Base-by-base conservation (phyloP, 345 rosid genomes). In the Tarenaya hassleriana region DNA sequence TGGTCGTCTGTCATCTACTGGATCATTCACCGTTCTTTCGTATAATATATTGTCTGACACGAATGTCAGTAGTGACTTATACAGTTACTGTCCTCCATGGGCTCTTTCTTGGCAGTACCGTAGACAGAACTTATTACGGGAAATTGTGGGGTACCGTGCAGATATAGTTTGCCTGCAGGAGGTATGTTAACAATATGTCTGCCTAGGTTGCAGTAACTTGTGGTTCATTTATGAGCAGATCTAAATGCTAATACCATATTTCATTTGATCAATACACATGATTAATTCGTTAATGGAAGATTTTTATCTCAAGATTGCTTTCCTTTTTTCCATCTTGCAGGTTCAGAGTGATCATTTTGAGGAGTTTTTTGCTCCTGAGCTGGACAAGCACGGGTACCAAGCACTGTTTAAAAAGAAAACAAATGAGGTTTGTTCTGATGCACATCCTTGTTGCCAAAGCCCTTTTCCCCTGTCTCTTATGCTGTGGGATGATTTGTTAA, bases 101-200 rank as follows among this genome's bases (percentile, higher is more conserved):
- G 94, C 98, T 58, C 94, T 92, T 60, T 75, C 98, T 7, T 92
- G 98, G 98, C 78, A 90, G 24, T 92, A 92, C 60, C 94, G 98
- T 50, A 74, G 88, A 46, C 98, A 92, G 64, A 92, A 92, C 74
- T 64, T 92, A 58, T 68, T 92, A 24, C 73, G 95, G 62, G 98
- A 92, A 66, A 83, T 92, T 50, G 86, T 92, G 51, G 91, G 87
- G 46, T 92, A 92, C 41, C 78, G 84, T 51, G 98, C 97, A 9
- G 97, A 92, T 74, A 75, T 92, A 63, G 94, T 92, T 60, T 92
- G 98, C 62, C 92, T 91, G 35, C 98, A 91, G 58, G 98, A 91
- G 92, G 98, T 91, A 66, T 47, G 42, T 7, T 47, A 54, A 18
- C 24, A 11, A 21, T 8, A 37, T 27, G 29, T 18, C 24, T 42